Evolutionary conservation across 345 rosid genomes (phyloP), one percentile per base, ranked within the genome.

Genomic region (Eucalyptus pumila): DNA sequence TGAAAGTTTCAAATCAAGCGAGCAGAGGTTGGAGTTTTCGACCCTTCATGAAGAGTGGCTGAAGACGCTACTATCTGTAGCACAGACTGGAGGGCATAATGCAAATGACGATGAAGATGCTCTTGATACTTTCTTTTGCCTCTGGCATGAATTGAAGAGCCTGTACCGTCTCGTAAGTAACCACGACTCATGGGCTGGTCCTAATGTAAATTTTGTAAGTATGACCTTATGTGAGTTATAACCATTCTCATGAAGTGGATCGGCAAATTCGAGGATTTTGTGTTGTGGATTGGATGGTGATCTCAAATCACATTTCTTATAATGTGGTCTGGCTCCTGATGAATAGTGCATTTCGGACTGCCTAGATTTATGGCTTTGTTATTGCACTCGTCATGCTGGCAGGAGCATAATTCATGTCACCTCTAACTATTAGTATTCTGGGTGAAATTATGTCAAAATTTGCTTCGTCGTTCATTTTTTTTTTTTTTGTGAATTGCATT

Each of bases 21-120:
- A 98, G 88, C 91, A 88, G 90, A 96, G 99, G 87, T 94, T 95
- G 16, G 95, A 93, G 88, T 96, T 98, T 94, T 98, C 99, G n/a
- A 94, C 94, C 86, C 97, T 98, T 16, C 99, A 98, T 40, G 99
- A 96, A 92, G 95, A 93, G 81, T 97, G 99, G 99, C 88, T 97
- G 91, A 95, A 91, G 91, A 88, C 94, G 48, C 90, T 98, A 14
- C 85, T 95, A 37, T 89, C 89, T 69, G 62, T 95, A 60, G 89
- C 96, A 40, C 88, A 49, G 48, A 85, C 45, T 6, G 86, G 89
- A 86, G 92, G 44, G 14, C 65, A 90, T 32, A 13, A 85, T 24
- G 86, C 90, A 52, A 24, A 67, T 12, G 92, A 90, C 9, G 93
- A 93, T 48, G 93, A 93, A 6, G 98, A 97, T 92, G 93, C 90